These are phyloP conservation scores for Sporothrix pallida DNA, from an alignment of 2,329 filamentous ascomycete genomes.

Conservation along the genomic window DNA sequence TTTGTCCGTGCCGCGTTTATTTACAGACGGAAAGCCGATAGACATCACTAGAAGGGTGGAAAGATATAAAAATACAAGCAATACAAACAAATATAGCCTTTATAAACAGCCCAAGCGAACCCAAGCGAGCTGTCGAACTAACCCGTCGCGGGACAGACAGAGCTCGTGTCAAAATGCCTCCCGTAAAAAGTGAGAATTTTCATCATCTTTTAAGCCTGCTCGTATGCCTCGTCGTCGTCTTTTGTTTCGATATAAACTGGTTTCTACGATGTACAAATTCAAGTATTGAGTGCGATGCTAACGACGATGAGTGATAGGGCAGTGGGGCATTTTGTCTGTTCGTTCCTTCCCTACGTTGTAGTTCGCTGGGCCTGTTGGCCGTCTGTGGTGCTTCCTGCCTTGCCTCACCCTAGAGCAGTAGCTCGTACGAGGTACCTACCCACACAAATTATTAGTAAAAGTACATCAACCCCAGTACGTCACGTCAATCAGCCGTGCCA, in stretches of 20 bases:
- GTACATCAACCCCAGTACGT: not conserved
- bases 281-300: conserved; percentile 18
- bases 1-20: not conserved
- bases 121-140: not conserved
- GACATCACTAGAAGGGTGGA: not conserved
- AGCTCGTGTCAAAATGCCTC: no score
- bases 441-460: not conserved
- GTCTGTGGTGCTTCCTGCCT: conserved; percentile 6
- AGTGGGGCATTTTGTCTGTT: conserved; percentile 18
- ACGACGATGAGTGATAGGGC: not conserved
- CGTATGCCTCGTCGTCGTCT: not conserved
- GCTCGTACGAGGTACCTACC: not conserved
- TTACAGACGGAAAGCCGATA: conserved; percentile 9
- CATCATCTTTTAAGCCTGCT: no score
- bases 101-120: not conserved
- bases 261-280: not conserved
- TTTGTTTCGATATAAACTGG: not conserved
- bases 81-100: not conserved
- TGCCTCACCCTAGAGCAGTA: not conserved
- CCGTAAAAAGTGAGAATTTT: no score
- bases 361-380: not conserved
- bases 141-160: not conserved
- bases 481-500: conserved; percentile 22
- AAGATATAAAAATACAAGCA: not conserved
- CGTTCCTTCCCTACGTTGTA: conserved; percentile 5